Base-by-base conservation (phyloP, 2,329 filamentous ascomycete species). In the Sclerotinia trifoliorum region DNA sequence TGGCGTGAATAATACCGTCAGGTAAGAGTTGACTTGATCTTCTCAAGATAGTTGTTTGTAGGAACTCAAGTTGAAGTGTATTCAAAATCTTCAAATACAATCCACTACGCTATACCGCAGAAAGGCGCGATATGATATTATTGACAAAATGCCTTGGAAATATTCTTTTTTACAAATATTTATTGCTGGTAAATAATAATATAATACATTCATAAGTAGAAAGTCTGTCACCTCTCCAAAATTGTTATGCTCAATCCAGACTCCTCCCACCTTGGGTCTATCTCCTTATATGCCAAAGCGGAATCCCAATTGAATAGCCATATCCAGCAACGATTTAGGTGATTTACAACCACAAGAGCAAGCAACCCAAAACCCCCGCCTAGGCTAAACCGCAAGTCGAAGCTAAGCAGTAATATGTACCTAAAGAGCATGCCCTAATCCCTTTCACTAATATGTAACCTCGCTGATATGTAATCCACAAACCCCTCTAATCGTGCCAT, bases 401-500 rank as follows among this genome's bases (percentile, higher is more conserved):
- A 58, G 54, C 60, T 39, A 51, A 67, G 42, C 24, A 67, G 57
- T 39, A 67, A 52, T 67, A 55, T 67, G 57, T 67, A 67, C 65
- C 55, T 39, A 49, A 46, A 67, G 56, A 55, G 48, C 42, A 63
- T 54, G 44, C 57, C 39, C 39, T n/a, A 44, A 42, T 32, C 57
- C 65, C 26, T 63, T 44, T 61, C 32, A 21, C 51, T 62, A 49
- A 63, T 67, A 63, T 63, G 48, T 67, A 67, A 62, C 48, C 26
- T 44, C 32, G 29, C 51, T 67, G 65, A 67, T 67, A 55, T 63
- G 39, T 67, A 67, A 54, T 46, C 49, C 65, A 54, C 49, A 62
- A 63, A 44, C 48, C 65, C 51, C 26, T 67, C 65, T 67, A 63
- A 55, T 67, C 65, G 65, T 67, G 65, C 57, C 65, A 67, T 67